Evolutionary conservation across 306 rosid species (phyloP).

Genomic region (Begonia loranthoides): DNA sequence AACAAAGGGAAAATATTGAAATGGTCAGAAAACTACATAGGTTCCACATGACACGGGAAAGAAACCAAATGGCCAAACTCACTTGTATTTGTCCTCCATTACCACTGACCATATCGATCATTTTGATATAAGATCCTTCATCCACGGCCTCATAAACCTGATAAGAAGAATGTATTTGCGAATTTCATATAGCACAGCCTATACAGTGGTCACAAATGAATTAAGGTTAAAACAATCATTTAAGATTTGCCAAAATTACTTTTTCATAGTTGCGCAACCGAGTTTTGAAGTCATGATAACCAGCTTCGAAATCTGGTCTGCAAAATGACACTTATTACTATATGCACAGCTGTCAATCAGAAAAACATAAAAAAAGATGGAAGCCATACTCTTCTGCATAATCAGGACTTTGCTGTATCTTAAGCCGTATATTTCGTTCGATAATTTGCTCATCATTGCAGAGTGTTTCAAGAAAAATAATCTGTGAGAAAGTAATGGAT

Average conservation of each 20-base stretch:
- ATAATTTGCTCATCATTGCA: constrained; percentile 88
- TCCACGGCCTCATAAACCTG: constrained; percentile 89
- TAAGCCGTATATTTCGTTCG: constrained; percentile 89
- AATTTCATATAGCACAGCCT: neutral
- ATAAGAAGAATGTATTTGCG: constrained; percentile 14
- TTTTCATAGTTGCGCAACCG: constrained; percentile 76
- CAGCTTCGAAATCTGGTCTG: constrained; percentile 96
- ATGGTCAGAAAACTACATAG: no score
- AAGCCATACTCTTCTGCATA: constrained; percentile 92
- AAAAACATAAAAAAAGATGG: constrained; percentile 9
- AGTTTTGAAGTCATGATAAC: constrained; percentile 69
- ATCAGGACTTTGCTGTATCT: constrained; percentile 97
- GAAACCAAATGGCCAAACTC: constrained; percentile 21
- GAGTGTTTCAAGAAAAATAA: constrained; percentile 89
- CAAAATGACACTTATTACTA: constrained; percentile 21
- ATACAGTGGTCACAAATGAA: constrained; percentile 5
- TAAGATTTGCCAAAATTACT: constrained; percentile 26
- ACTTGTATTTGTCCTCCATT: constrained; percentile 96
- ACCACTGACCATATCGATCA: constrained; percentile 98
- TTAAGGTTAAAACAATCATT: constrained; percentile 10
- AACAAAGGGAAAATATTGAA: no score
- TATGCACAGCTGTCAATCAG: constrained; percentile 6
- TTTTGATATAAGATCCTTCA: constrained; percentile 97
- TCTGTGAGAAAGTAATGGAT: constrained; percentile 33
- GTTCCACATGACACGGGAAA: no score